These are phyloP conservation scores for Sonneratia caseolaris DNA, from an alignment of 345 rosid species.

Conservation along the genomic window DNA sequence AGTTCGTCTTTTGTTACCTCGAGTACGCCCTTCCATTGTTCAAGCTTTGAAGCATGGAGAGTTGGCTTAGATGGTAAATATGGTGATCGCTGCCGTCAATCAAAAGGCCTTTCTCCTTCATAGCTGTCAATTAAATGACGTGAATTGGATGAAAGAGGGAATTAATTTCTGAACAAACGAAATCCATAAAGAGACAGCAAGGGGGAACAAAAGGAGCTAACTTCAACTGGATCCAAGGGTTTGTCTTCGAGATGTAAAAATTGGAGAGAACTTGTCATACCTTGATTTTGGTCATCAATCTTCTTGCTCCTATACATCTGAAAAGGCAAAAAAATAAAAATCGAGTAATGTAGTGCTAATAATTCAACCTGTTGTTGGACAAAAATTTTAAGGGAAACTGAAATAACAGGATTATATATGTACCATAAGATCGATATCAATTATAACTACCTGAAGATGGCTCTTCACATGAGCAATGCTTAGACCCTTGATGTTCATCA, in stretches of 20 bases:
- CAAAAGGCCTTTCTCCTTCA: constrained; percentile 40
- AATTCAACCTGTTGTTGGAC: neutral
- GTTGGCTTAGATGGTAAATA: constrained; percentile 47
- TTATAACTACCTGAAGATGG: constrained; percentile 58
- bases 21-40: constrained; percentile 33
- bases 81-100: constrained; percentile 35
- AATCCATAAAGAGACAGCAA: neutral
- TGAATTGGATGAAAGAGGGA: neutral
- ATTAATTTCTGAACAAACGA: neutral
- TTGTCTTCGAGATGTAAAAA: neutral
- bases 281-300: constrained; percentile 59
- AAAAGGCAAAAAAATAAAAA: neutral
- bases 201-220: neutral
- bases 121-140: constrained; percentile 8
- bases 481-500: constrained; percentile 83
- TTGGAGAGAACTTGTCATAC: constrained; percentile 17
- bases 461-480: constrained; percentile 91
- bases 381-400: neutral
- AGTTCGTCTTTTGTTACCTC: constrained; percentile 8
- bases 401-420: neutral
- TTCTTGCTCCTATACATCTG: constrained; percentile 90
- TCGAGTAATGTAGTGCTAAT: too few species aligned
- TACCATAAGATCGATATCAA: too few species aligned
- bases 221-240: neutral
- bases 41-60: constrained; percentile 51